Percentiles rank a stretch among this genome's conserved stretches.
These are phyloP conservation scores for Bolboschoenus planiculmis DNA, from an alignment of 176 grass and related monocot genomes.

Conservation along the genomic window DNA sequence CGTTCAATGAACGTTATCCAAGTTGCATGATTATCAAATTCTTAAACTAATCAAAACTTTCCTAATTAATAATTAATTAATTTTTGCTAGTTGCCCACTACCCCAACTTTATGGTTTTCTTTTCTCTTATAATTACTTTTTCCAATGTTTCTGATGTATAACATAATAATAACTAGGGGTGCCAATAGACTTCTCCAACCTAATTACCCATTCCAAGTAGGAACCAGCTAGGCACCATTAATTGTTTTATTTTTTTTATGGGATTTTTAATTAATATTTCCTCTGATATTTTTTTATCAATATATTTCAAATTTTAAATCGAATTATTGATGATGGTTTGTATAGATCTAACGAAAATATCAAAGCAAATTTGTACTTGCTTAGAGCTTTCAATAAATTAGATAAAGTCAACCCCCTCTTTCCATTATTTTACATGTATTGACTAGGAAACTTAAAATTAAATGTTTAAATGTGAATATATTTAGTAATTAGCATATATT, in stretches of 20 bases:
- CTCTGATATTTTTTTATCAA: too few species aligned
- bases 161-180: not conserved
- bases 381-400: too few species aligned
- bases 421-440: too few species aligned
- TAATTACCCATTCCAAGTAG: not conserved
- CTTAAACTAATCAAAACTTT: not conserved
- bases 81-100: not conserved
- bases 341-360: not conserved
- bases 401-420: too few species aligned
- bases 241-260: not conserved
- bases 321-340: not conserved
- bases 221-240: not conserved
- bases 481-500: not conserved
- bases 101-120: not conserved
- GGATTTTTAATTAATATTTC: not conserved
- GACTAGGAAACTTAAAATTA: not conserved
- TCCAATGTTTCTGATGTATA: conserved; percentile 13
- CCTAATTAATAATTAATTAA: not conserved
- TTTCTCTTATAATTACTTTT: not conserved
- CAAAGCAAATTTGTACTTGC: not conserved
- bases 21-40: conserved; percentile 14
- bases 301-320: too few species aligned
- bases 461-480: not conserved
- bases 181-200: conserved; percentile 19
- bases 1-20: conserved; percentile 15